These are phyloP conservation scores for Turnera subulata DNA, from an alignment of 345 rosid genomes.

Conservation along the genomic window DNA sequence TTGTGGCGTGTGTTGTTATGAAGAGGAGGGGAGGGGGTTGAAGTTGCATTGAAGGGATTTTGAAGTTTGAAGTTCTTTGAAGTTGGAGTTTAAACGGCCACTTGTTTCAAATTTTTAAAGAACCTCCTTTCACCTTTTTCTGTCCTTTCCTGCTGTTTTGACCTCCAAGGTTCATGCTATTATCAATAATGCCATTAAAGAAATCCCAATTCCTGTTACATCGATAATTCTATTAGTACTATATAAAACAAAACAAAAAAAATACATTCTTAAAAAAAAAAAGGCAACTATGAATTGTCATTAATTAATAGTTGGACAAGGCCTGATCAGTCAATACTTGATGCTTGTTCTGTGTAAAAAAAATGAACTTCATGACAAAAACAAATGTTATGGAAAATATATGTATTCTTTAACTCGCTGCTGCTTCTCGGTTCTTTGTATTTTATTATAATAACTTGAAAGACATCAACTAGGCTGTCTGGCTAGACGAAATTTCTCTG, in stretches of 20 bases:
- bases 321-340: too few species aligned
- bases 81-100: conserved; percentile 63
- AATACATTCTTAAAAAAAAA: neutral
- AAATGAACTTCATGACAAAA: too few species aligned
- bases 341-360: too few species aligned
- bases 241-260: neutral
- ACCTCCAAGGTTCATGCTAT: conserved; percentile 1
- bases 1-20: neutral
- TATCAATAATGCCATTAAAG: conserved; percentile 22
- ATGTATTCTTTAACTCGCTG: too few species aligned
- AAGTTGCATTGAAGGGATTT: conserved; percentile 34
- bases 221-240: neutral
- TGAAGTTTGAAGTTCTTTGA: conserved; percentile 20
- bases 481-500: too few species aligned
- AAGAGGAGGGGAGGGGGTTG: neutral
- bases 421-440: too few species aligned
- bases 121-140: conserved; percentile 25
- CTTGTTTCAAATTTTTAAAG: conserved; percentile 48
- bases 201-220: neutral
- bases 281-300: neutral
- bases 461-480: too few species aligned
- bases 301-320: neutral
- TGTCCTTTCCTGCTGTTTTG: neutral
- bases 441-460: too few species aligned
- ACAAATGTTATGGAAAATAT: too few species aligned